These are phyloP conservation scores for Piromyces sp. DNA, from an alignment of 192 early-diverging fungal genomes.

Conservation along the genomic window DNA sequence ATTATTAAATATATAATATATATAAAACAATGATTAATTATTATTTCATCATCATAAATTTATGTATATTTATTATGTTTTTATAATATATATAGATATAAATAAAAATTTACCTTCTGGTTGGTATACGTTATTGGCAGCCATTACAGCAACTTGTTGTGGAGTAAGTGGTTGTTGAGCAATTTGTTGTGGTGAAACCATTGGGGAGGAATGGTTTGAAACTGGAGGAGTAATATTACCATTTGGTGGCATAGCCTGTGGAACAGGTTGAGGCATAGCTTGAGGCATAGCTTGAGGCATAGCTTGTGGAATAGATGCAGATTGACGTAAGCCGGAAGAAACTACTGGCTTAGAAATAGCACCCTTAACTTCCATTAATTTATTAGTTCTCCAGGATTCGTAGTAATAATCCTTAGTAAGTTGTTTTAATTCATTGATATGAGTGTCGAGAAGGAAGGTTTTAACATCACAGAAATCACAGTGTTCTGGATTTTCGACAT, in stretches of 20 bases:
- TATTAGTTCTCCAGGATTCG: constrained; percentile 29
- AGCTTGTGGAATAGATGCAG: neutral
- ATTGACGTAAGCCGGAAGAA: neutral
- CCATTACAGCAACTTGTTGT: neutral
- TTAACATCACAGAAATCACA: constrained; percentile 24
- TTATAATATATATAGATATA: too few species aligned
- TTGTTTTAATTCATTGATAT: constrained; percentile 20
- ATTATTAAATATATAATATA: too few species aligned
- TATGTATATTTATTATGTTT: too few species aligned
- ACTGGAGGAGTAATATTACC: neutral
- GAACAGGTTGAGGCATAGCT: neutral
- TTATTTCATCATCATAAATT: too few species aligned
- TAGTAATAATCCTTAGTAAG: constrained; percentile 21
- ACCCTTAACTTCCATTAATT: constrained; percentile 18
- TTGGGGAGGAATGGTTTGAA: neutral
- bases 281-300: neutral
- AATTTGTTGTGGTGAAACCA: neutral
- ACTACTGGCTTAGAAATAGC: constrained; percentile 4
- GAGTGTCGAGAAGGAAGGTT: constrained; percentile 15
- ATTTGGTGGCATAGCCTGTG: neutral
- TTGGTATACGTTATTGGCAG: neutral
- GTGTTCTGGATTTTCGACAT: constrained; percentile 22
- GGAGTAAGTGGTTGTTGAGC: neutral
- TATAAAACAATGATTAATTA: too few species aligned
- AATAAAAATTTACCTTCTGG: neutral